Evolutionary conservation across 345 rosid species (phyloP).

Genomic region (Corchorus olitorius): DNA sequence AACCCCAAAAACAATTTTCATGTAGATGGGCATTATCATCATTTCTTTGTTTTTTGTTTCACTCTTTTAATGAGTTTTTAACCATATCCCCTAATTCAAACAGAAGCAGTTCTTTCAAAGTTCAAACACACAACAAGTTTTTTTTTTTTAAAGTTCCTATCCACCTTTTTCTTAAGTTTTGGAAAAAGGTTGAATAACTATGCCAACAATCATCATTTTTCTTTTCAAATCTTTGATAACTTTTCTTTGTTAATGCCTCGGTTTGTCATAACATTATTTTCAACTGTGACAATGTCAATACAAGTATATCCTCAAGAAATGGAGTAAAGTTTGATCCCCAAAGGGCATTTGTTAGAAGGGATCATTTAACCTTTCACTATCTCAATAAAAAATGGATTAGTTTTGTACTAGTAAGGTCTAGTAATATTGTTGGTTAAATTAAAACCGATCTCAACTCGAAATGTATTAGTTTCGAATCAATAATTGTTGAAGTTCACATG

Average conservation of each 20-base stretch:
- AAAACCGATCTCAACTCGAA: too few species aligned
- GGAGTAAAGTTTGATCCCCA: too few species aligned
- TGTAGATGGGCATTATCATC: slow-evolving; percentile 48
- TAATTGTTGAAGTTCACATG: too few species aligned
- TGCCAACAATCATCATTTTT: slow-evolving; percentile 4
- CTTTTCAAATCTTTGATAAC: slow-evolving; percentile 1
- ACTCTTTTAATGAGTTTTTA: slow-evolving; percentile 19
- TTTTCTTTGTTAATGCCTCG: background rate
- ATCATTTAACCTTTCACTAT: too few species aligned
- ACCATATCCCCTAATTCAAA: slow-evolving; percentile 23
- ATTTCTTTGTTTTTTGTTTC: slow-evolving; percentile 23
- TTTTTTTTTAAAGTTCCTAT: background rate
- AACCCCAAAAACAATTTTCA: slow-evolving; percentile 30
- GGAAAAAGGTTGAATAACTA: background rate
- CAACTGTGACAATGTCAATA: background rate
- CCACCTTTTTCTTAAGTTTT: too few species aligned
- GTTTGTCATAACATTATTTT: background rate
- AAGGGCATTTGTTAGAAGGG: too few species aligned
- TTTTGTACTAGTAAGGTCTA: too few species aligned
- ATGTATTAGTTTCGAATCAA: too few species aligned
- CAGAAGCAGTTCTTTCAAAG: slow-evolving; percentile 10
- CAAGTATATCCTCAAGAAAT: too few species aligned
- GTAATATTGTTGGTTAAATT: too few species aligned
- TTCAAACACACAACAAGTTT: background rate
- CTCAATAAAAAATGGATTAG: too few species aligned